Evolutionary conservation across 169 alveolate species (phyloP).

Genomic region (Eimeria necatrix): DNA sequence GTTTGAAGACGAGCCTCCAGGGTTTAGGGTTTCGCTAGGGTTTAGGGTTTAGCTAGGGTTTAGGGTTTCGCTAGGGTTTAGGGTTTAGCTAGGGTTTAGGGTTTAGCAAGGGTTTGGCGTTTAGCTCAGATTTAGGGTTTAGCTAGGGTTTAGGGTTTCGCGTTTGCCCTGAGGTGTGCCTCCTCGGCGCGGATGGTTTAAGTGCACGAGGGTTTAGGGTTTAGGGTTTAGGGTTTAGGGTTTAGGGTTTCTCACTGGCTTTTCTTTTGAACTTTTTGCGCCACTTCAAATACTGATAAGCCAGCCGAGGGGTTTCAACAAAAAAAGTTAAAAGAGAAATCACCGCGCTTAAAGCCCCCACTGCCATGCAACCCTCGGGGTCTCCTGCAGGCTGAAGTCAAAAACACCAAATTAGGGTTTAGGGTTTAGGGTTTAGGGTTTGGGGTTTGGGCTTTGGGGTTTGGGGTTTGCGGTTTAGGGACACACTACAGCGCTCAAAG

Average conservation of each 20-base stretch:
- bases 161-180: background rate
- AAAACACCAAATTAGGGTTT: too few relatives aligned
- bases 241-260: background rate
- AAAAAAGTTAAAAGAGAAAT: background rate
- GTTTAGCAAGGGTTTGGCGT: too few relatives aligned
- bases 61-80: too few relatives aligned
- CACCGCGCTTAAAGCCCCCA: background rate
- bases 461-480: too few relatives aligned
- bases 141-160: background rate
- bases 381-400: background rate
- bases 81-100: too few relatives aligned
- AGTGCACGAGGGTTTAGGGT: background rate
- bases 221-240: background rate
- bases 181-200: background rate
- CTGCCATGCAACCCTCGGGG: slow-evolving; percentile 37
- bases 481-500: background rate
- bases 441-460: too few relatives aligned
- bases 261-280: background rate
- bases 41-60: too few relatives aligned
- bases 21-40: too few relatives aligned
- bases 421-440: too few relatives aligned
- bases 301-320: background rate
- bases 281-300: background rate
- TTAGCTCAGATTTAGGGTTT: background rate
- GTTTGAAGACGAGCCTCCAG: too few relatives aligned